Evolutionary conservation across 768 basidiomycete genomes (phyloP), one percentile per base, ranked within the genome.

Genomic region (Clitopilus hobsonii): DNA sequence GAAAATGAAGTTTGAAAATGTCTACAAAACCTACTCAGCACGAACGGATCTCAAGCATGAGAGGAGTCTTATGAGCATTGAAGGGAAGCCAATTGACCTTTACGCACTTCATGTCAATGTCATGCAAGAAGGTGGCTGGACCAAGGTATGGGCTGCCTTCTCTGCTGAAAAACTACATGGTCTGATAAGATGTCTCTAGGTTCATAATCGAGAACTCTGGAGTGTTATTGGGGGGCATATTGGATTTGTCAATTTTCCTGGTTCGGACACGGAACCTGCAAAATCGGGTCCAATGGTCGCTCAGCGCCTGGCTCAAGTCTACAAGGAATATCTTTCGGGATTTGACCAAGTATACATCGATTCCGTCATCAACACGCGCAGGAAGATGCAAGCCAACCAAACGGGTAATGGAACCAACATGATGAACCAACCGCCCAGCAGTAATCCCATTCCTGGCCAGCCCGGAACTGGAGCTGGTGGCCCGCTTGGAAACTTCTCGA

Each of bases 181-280:
- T 36, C 32, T 11, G 13, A 14, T 30, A 30, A 11, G 10, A n/a
- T 18, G 29, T 36, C 55, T 57, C 18, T 50, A 87, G 85, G 79
- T 86, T 11, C 71, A 71, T 24, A 68, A 70, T 55, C 76, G 77
- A 49, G 86, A 87, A 29, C 57, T 74, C 56, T 90, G 88, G 89
- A 62, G 78, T 14, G 70, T 85, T 45, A 80, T 91, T 54, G 89
- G 80, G 14, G 88, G 79, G n/a, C 78, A 77, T 22, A 73, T 91
- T 67, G 84, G 82, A n/a, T 82, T 85, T 61, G 76, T 84, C 2
- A 76, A 83, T 52, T 87, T 89, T 59, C 84, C 84, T 1, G 85
- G 76, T 3, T 79, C 70, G 10, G 83, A 81, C 1, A 66, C 72
- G 4, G 83, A 88, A 56, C 85, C 88, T 10, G 74, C 81, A 3